Base-by-base conservation (phyloP, 441 rosid genomes). In the Jatropha multifida region DNA sequence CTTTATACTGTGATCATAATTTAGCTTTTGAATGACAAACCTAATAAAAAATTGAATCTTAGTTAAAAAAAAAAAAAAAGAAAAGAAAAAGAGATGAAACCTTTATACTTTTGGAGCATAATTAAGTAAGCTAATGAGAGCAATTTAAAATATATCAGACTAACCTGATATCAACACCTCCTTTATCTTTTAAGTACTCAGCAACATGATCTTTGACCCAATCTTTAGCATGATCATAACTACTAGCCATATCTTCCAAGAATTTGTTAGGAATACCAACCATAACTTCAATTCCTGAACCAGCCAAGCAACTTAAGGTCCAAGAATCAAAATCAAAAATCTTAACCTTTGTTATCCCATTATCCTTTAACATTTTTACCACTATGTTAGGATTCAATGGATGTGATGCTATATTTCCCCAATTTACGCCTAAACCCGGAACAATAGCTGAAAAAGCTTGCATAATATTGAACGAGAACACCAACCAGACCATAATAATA, bases 191-290 rank as follows among this genome's bases (percentile, higher is more conserved):
- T 26, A 94, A 72, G 54, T 89, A 81, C 1, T 55, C 41, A 18
- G 93, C 88, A 75, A 90, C 83, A 68, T 93, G 90, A 74, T 89
- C 89, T 73, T 84, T 82, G 14, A 95, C 94, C 98, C 99, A 95
- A 55, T 85, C 85, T 65, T 84, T 81, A 41, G 98, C 98, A 52
- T 80, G 32, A 18, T 26, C 83, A 62, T 77, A 83, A 48, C 79
- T 79, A 0, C 71, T 52, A 1, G 91, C 83, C 0, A 95, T 55
- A 0, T 27, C 1, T 7, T 68, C 37, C 12, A 93, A 85, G 75
- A 67, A 77, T 74, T 85, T 77, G 65, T 95, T 95, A 63, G 99
- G 98, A 58, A 95, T 88, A n/a, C 89, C 99, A 11, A 95, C 80
- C 87, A 90, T 92, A 66, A 93, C 96, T 72, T 95, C 93, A 4